phyloP scores from a whole-genome alignment of 345 rosid genomes.

The Raphanus raphanistrum region DNA sequence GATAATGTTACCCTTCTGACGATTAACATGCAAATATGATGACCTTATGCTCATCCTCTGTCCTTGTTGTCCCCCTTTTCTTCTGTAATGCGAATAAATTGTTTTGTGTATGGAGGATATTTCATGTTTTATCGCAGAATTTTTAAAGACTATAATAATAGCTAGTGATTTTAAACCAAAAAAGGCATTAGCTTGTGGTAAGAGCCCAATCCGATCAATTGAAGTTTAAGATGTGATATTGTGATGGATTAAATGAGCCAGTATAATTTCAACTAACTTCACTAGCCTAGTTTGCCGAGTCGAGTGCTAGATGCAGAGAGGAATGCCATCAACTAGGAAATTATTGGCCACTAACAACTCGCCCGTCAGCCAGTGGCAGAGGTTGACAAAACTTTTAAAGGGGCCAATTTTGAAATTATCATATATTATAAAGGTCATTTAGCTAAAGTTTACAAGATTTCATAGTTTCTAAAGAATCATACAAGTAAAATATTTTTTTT shows the following conservation, averaged over 20 bases:
- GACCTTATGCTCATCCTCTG: constrained; percentile 36
- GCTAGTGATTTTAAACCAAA: neutral
- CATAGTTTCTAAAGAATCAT: too few species aligned
- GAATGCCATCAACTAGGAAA: neutral
- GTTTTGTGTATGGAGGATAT: constrained; percentile 1
- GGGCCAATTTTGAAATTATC: too few species aligned
- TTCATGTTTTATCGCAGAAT: constrained; percentile 2
- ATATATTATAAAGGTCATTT: too few species aligned
- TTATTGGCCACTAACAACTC: neutral
- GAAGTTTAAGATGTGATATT: neutral
- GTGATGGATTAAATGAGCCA: neutral
- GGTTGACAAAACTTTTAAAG: too few species aligned
- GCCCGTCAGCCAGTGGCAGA: neutral
- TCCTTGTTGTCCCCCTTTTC: constrained; percentile 31
- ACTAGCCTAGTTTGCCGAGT: neutral
- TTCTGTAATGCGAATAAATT: neutral
- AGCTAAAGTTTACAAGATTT: too few species aligned
- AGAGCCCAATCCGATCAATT: neutral
- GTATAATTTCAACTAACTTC: neutral
- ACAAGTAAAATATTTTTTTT: too few species aligned
- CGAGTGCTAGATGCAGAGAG: neutral
- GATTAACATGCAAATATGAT: constrained; percentile 39
- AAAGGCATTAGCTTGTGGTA: neutral
- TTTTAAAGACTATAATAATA: neutral
- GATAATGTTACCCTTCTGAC: constrained; percentile 37